Percentiles rank a stretch among this genome's conserved stretches.
Evolutionary conservation across 768 basidiomycete species (phyloP).

Genomic region (Tephrocybe sp.): DNA sequence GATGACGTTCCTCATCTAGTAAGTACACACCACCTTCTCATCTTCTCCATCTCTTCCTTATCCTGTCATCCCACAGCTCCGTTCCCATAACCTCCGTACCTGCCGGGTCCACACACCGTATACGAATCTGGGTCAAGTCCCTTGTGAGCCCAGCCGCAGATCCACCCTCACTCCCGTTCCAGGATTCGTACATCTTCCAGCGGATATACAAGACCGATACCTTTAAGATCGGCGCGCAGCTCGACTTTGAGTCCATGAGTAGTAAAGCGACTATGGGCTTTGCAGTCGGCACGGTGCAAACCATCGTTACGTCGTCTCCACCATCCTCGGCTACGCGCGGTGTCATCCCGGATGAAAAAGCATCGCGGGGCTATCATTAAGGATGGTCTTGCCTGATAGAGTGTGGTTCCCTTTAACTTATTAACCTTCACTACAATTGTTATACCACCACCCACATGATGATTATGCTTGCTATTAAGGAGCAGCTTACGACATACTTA

Average conservation of each 20-base stretch:
- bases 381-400: not conserved
- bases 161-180: slow-evolving; percentile 36
- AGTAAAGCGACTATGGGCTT: slow-evolving; percentile 52
- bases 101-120: slow-evolving; percentile 55
- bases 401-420: not conserved
- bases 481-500: slow-evolving; percentile 5
- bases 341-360: slow-evolving; percentile 10
- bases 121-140: slow-evolving; percentile 65
- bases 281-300: slow-evolving; percentile 37
- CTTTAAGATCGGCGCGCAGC: slow-evolving; percentile 58
- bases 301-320: slow-evolving; percentile 22
- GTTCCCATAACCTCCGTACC: slow-evolving; percentile 57
- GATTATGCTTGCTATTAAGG: not conserved
- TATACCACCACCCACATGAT: slow-evolving; percentile 11
- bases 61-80: slow-evolving; percentile 34
- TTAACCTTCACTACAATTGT: not conserved
- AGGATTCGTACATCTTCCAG: slow-evolving; percentile 58
- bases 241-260: slow-evolving; percentile 54
- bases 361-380: slow-evolving; percentile 14
- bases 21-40: slow-evolving; percentile 20
- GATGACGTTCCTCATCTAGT: slow-evolving; percentile 64
- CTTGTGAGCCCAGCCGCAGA: slow-evolving; percentile 34
- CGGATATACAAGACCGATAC: slow-evolving; percentile 65
- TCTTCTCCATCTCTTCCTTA: not conserved
- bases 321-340: not conserved